These are phyloP conservation scores for Lactarius indigo DNA, from an alignment of 768 basidiomycete species.

Conservation along the genomic window DNA sequence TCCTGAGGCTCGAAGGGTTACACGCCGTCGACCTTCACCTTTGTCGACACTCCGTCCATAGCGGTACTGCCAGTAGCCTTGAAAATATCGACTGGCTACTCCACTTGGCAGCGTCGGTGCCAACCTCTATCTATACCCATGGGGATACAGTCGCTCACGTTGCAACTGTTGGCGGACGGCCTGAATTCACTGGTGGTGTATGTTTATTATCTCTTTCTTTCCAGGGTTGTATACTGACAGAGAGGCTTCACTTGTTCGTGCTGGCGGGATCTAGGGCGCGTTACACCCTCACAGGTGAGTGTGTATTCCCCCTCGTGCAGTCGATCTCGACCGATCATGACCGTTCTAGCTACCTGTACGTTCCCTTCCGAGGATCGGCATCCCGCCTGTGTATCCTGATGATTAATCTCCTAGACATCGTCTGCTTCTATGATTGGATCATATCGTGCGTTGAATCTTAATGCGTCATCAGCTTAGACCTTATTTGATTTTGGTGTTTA, in stretches of 20 bases:
- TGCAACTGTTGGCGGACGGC: not conserved
- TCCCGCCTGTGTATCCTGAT: not conserved
- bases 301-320: not conserved
- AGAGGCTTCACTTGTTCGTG: not conserved
- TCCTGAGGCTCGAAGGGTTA: no score
- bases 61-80: not conserved
- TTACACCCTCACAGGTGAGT: constrained; percentile 12
- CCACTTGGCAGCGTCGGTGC: not conserved
- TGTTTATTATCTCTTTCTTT: not conserved
- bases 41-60: not conserved
- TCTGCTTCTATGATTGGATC: constrained; percentile 26
- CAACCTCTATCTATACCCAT: not conserved
- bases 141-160: not conserved
- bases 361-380: not conserved
- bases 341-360: constrained; percentile 14
- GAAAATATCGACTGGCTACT: not conserved
- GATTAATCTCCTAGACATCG: constrained; percentile 5
- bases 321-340: not conserved
- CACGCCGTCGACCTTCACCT: no score
- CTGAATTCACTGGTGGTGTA: not conserved
- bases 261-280: constrained; percentile 9
- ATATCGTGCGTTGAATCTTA: constrained; percentile 19
- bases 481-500: not conserved
- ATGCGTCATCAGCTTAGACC: not conserved
- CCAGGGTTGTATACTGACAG: not conserved